Evolutionary conservation across 345 rosid genomes (phyloP), one percentile per base, ranked within the genome.

Genomic region (Ceriops zippeliana): DNA sequence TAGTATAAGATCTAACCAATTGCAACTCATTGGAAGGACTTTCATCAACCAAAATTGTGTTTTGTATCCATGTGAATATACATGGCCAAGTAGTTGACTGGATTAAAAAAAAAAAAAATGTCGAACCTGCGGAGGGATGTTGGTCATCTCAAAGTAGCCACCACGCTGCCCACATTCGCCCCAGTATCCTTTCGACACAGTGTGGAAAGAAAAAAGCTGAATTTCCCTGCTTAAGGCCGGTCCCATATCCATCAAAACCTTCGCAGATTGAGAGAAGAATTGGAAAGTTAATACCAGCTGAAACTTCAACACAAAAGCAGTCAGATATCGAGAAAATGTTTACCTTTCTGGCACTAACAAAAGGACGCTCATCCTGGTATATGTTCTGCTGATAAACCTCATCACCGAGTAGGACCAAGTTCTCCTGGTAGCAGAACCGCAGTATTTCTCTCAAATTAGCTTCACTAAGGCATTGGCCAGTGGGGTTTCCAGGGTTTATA

Each of bases 81-180:
- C 56, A 62, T 38, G 54, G 11, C 66, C 67, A 21, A 17, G 27
- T 1, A 37, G 68, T 51, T 59, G 63, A 59, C 1, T 57, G 30
- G 1, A 7, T 49, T 46, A 17, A 49, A 49, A 28, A 34, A 34
- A 7, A 7, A 7, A 7, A 1, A 7, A 34, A 19, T 65, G 21
- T 68, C 79, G 69, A 78, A 95, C 99, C 96, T 76, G 62, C 34
- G 96, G 86, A 76, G 99, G 99, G 58, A 95, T 82, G 83, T 95
- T 95, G 24, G 97, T 91, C 97, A 91, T 91, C 87, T 95, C 97
- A 79, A 95, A 91, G 86, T 95, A 91, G 79, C 99, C 99, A 81
- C 99, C 99, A 28, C 99, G 84, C 82, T 91, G 99, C 75, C 97
- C 99, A 62, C 99, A 95, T 84, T 95, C 99, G 0, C 99, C 97